Conservation (phyloP, 2,329 filamentous ascomycete genomes). For the Fusarium sp. region DNA sequence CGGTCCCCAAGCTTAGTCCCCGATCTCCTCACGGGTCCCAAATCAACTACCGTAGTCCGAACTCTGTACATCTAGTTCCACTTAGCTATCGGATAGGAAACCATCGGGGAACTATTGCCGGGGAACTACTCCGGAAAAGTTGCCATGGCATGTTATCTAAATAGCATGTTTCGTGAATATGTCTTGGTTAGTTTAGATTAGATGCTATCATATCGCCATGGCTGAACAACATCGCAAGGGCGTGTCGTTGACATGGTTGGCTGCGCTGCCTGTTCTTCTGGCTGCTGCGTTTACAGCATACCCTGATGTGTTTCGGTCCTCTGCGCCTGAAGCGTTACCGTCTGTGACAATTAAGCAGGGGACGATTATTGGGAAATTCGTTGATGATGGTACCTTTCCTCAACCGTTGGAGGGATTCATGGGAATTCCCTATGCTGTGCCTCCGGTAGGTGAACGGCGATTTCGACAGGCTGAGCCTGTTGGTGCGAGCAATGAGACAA, state of each 20-base stretch:
- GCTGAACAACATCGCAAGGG: conserved; percentile 26
- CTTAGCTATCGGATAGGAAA: neutral
- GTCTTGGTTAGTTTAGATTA: neutral
- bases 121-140: conserved; percentile 15
- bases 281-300: conserved; percentile 29
- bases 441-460: conserved; percentile 58
- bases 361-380: conserved; percentile 49
- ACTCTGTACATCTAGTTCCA: conserved; percentile 29
- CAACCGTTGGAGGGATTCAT: conserved; percentile 58
- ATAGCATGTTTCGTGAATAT: conserved; percentile 6
- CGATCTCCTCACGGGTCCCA: conserved; percentile 30
- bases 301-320: conserved; percentile 15
- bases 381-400: conserved; percentile 50
- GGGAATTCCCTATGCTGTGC: conserved; percentile 62
- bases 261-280: conserved; percentile 35
- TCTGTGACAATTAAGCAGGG: conserved; percentile 51
- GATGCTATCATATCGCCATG: conserved; percentile 19
- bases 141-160: conserved; percentile 28
- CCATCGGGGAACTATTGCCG: neutral
- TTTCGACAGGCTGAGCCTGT: conserved; percentile 56
- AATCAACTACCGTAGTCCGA: conserved; percentile 39
- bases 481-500: conserved; percentile 43
- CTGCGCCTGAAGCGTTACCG: conserved; percentile 17
- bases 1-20: conserved; percentile 31
- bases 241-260: conserved; percentile 31